Conservation (phyloP, 1,284 basidiomycete genomes). For the Kalmanozyma brasiliensis region DNA sequence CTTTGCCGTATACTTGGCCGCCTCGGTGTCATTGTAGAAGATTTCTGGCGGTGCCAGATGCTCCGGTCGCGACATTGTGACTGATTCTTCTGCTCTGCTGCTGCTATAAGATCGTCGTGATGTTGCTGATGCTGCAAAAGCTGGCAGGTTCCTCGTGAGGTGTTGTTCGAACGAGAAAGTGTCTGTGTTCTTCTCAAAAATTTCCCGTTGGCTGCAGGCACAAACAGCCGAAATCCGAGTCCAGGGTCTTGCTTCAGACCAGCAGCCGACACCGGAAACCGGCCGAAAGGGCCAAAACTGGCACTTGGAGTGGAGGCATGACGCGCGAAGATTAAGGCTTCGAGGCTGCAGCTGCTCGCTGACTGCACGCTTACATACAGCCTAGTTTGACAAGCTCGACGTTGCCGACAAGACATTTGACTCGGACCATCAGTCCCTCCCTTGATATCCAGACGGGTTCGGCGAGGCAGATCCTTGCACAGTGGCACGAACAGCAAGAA, state of each 20-base stretch:
- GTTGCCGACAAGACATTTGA: no score
- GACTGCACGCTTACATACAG: conserved; percentile 42
- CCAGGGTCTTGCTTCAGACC: conserved; percentile 2
- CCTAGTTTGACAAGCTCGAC: no score
- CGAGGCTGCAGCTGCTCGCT: no score
- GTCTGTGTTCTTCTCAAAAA: conserved; percentile 40
- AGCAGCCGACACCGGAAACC: neutral
- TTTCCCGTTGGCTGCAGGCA: conserved; percentile 5
- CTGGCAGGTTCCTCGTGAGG: no score
- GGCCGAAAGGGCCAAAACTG: conserved; percentile 8
- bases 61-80: conserved; percentile 90
- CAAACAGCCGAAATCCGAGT: conserved; percentile 23
- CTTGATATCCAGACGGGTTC: no score
- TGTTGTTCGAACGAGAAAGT: no score
- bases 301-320: conserved; percentile 41
- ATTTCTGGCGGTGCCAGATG: conserved; percentile 95
- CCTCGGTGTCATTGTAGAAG: conserved; percentile 95
- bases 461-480: no score
- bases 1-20: conserved; percentile 97
- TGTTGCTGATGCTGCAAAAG: no score
- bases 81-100: neutral
- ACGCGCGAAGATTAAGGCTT: conserved; percentile 1
- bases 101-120: no score
- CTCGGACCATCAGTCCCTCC: no score
- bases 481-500: no score